Evolutionary conservation across 306 rosid species (phyloP), one percentile per base, ranked within the genome.

Genomic region (Sicyos edulis): DNA sequence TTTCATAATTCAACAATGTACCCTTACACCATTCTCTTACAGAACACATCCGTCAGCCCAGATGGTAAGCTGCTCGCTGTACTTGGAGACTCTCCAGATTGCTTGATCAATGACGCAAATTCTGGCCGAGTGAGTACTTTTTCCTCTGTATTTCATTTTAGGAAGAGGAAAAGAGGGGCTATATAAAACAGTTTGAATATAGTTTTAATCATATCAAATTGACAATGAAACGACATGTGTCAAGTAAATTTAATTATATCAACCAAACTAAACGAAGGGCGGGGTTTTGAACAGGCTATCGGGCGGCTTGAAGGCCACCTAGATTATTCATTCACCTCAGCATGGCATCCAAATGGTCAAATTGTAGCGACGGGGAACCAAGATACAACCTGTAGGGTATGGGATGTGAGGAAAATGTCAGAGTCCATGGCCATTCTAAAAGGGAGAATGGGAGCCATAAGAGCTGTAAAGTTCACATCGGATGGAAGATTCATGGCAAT

Each of bases 341-440:
- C 96, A 6, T 88, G 97, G 97, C 90, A 88, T 78, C 97, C 97
- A 7, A 77, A 85, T 72, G 96, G 97, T 21, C 29, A 34, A 26
- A 77, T 89, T 54, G 85, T 91, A 44, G 92, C 97, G 34, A 91
- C 97, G 4, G 97, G 97, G 21, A 91, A 91, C 80, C 97, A 88
- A 80, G 97, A 91, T 79, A 91, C 87, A 77, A 91, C 92, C 21
- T 86, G 96, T 68, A 82, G 91, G 59, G 80, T 91, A 54, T 91
- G 97, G 97, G 97, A 91, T 77, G 80, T 84, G 59, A 79, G 97
- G 37, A 88, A 91, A 72, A 78, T 79, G 61, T 88, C 96, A 8
- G 85, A 85, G 79, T 87, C 97, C 17, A 82, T 88, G 32, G 89
- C 88, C 49, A 88, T 83, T 40, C 80, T 91, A 13, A 88, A 88